Conservation (phyloP, 192 early-diverging fungal species). For the Phlyctochytrium planicorne region DNA sequence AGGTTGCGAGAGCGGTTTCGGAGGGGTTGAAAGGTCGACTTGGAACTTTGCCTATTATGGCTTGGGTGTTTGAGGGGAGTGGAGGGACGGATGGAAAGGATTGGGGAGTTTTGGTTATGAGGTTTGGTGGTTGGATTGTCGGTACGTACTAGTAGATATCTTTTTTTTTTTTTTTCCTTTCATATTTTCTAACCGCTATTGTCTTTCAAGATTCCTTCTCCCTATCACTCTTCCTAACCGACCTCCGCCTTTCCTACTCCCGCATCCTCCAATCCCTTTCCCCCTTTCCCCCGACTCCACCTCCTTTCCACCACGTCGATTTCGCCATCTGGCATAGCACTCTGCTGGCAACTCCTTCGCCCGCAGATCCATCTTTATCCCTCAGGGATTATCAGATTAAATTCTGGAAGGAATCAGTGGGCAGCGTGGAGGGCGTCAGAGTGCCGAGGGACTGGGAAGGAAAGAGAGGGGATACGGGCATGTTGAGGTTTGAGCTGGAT, state of each 20-base stretch:
- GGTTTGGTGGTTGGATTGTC: not conserved
- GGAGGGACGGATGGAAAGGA: conserved; percentile 1
- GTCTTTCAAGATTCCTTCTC: not conserved
- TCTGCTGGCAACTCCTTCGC: not conserved
- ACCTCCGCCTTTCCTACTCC: not conserved
- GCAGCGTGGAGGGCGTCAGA: not conserved
- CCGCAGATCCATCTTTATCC: too few relatives aligned
- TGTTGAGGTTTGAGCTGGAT: not conserved
- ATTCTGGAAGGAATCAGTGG: not conserved
- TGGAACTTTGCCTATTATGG: not conserved
- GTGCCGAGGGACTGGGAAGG: not conserved
- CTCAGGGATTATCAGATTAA: not conserved
- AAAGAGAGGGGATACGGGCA: not conserved
- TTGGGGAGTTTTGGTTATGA: not conserved
- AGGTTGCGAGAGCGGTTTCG: not conserved
- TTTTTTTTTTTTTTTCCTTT: too few relatives aligned
- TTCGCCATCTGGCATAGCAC: not conserved
- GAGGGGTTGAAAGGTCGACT: not conserved
- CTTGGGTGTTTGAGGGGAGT: not conserved
- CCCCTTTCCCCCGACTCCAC: not conserved
- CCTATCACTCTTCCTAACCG: not conserved
- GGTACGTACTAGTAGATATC: too few relatives aligned
- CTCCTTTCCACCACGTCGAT: not conserved
- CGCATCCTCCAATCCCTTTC: not conserved
- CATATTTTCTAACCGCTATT: too few relatives aligned